Percentiles rank a stretch among this genome's conserved stretches.
phyloP scores from a whole-genome alignment of 2,329 filamentous ascomycete genomes.

The Cephalotrichum gorgonifer region DNA sequence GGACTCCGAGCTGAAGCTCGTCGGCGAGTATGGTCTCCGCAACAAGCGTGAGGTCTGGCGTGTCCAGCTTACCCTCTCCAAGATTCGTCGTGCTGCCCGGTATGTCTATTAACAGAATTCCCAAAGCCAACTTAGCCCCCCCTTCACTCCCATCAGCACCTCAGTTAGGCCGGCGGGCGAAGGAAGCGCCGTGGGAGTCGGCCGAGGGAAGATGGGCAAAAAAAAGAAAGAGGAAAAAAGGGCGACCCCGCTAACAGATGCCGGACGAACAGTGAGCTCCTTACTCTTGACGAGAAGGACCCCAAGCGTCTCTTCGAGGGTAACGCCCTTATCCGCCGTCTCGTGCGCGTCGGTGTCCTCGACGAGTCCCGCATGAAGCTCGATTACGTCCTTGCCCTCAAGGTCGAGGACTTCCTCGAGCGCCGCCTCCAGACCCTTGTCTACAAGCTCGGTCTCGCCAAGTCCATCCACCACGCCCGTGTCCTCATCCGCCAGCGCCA shows the following conservation, averaged over 20 bases:
- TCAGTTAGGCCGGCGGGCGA: too few relatives aligned
- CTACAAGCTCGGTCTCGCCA: slow-evolving; percentile 99
- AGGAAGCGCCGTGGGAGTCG: too few relatives aligned
- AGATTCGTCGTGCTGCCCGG: slow-evolving; percentile 99
- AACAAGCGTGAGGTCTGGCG: slow-evolving; percentile 99
- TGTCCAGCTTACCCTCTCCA: slow-evolving; percentile 98
- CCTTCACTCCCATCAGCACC: too few relatives aligned
- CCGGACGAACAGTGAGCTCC: slow-evolving; percentile 72
- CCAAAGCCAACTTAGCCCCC: neutral
- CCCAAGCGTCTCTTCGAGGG: slow-evolving; percentile 99
- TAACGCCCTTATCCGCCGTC: slow-evolving; percentile 99
- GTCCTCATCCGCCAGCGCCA: slow-evolving; percentile 99
- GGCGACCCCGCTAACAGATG: too few relatives aligned
- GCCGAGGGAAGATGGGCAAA: too few relatives aligned
- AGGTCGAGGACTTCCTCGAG: slow-evolving; percentile 99
- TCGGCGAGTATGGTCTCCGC: slow-evolving; percentile 98
- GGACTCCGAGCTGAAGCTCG: slow-evolving; percentile 98
- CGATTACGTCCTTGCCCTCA: slow-evolving; percentile 99
- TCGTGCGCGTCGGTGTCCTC: slow-evolving; percentile 98
- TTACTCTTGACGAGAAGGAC: slow-evolving; percentile 99
- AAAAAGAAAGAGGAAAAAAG: neutral
- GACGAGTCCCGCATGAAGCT: slow-evolving; percentile 99
- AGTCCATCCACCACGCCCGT: slow-evolving; percentile 99
- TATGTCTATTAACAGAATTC: slow-evolving; percentile 45
- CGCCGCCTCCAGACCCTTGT: slow-evolving; percentile 99